Evolutionary conservation across 257 asterid genomes (phyloP), one percentile per base, ranked within the genome.

Genomic region (Haberlea rhodopensis): DNA sequence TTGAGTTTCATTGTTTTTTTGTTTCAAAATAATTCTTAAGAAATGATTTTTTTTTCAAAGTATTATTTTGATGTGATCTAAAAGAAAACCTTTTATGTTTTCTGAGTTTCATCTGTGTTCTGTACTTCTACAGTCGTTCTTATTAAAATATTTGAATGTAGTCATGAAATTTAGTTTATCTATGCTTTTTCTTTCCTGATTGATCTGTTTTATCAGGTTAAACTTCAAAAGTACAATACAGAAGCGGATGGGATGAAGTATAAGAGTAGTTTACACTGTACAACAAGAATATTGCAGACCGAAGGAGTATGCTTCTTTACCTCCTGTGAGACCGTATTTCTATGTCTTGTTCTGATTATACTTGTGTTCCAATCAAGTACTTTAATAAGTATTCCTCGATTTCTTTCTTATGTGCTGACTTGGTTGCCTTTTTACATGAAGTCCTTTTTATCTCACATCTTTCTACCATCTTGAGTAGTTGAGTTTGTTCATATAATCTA

Each of bases 211-310:
- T 51, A 45, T 65, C 87, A 92, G 97, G 99, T 92, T 67, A 89
- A 81, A 78, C 88, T 92, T 64, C 99, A 92, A 76, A 92, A 81
- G 65, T 87, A 89, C 81, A 89, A 92, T 62, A 84, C 96, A 28
- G 91, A 73, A 79, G 87, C 89, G 51, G 32, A 62, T 52, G 96
- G 97, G 72, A 37, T 76, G 32, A 89, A 79, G 76, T 87, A 92
- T 85, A 82, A 75, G 82, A 82, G 79, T 68, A 88, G 87, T 65
- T 73, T 85, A 84, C 90, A 92, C 66, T 89, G 96, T 62, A 72
- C 96, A 69, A 74, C 85, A 46, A 84, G 90, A 76, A 83, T 89
- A 74, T 74, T 92, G 82, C 86, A 82, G 83, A 82, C 85, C 5
- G 98, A 92, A 80, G 99, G 96, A 73, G 97, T 92, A 92, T 71